Percentiles rank a stretch among this genome's conserved stretches.
Evolutionary conservation across 2,329 filamentous ascomycete species (phyloP).

Genomic region (Colletotrichum sp.): DNA sequence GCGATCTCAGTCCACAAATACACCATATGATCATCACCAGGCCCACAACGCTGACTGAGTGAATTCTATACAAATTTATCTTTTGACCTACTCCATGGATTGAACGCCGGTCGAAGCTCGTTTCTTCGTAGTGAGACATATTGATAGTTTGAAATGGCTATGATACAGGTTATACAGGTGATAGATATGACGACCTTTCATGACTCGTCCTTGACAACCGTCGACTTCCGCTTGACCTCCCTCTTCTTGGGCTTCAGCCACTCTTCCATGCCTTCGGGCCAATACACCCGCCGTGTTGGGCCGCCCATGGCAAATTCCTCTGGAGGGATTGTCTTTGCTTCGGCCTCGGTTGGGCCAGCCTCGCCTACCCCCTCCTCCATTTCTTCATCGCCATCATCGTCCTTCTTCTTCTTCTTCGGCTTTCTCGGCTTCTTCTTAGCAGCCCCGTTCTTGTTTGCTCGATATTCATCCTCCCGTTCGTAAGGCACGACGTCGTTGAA

Average conservation of each 20-base stretch:
- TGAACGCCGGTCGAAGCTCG: background rate
- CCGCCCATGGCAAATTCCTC: constrained; percentile 89
- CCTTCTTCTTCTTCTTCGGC: constrained; percentile 39
- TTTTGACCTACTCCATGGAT: background rate
- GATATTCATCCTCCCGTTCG: constrained; percentile 78
- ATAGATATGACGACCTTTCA: background rate
- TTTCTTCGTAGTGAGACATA: background rate
- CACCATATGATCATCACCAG: background rate
- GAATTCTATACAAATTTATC: background rate
- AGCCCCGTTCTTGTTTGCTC: constrained; percentile 48
- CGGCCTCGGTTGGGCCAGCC: constrained; percentile 38
- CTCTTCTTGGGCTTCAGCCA: constrained; percentile 86
- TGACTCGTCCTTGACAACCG: constrained; percentile 34
- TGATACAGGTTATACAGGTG: background rate
- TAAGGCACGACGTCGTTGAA: constrained; percentile 82
- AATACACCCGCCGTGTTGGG: constrained; percentile 81
- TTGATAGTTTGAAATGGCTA: background rate
- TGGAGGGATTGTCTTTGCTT: constrained; percentile 57
- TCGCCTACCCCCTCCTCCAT: constrained; percentile 44
- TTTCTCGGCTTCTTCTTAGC: constrained; percentile 43
- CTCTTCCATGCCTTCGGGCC: constrained; percentile 88
- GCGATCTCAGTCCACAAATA: background rate
- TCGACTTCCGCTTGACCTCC: constrained; percentile 61
- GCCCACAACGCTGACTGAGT: background rate
- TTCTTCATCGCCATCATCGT: constrained; percentile 34